Percentiles rank a stretch among this genome's conserved stretches.
Evolutionary conservation across 257 asterid species (phyloP).

Genomic region (Rauvolfia tetraphylla): DNA sequence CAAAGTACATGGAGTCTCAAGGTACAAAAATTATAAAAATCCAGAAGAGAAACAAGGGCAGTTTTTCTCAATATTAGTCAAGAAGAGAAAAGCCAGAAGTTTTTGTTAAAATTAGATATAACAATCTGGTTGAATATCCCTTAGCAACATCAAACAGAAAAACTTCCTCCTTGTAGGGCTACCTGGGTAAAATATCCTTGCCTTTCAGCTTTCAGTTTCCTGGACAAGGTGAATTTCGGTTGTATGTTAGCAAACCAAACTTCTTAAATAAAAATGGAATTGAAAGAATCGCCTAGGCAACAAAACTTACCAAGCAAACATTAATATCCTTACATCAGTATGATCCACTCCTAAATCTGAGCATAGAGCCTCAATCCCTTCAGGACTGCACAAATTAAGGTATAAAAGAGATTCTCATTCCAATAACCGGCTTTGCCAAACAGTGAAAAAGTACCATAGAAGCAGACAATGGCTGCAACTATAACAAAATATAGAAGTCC

Average conservation of each 20-base stretch:
- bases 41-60: background rate
- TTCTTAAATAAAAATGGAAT: slow-evolving; percentile 11
- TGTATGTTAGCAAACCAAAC: slow-evolving; percentile 8
- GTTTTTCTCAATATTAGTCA: background rate
- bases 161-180: slow-evolving; percentile 17
- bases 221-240: slow-evolving; percentile 31
- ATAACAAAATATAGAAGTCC: background rate
- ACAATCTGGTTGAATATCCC: slow-evolving; percentile 2
- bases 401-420: background rate
- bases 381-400: slow-evolving; percentile 56
- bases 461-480: background rate
- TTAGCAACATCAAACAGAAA: slow-evolving; percentile 4
- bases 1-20: background rate
- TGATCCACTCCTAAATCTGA: slow-evolving; percentile 70
- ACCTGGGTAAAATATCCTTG: slow-evolving; percentile 96
- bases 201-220: slow-evolving; percentile 91
- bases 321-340: slow-evolving; percentile 74
- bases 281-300: slow-evolving; percentile 8
- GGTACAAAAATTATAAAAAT: background rate
- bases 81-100: background rate
- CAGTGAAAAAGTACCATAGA: background rate
- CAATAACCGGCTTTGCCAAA: background rate
- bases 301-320: slow-evolving; percentile 83
- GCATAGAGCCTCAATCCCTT: slow-evolving; percentile 84
- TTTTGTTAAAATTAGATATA: background rate